phyloP scores from a whole-genome alignment of 441 rosid genomes.

The Raphanus hybrid region DNA sequence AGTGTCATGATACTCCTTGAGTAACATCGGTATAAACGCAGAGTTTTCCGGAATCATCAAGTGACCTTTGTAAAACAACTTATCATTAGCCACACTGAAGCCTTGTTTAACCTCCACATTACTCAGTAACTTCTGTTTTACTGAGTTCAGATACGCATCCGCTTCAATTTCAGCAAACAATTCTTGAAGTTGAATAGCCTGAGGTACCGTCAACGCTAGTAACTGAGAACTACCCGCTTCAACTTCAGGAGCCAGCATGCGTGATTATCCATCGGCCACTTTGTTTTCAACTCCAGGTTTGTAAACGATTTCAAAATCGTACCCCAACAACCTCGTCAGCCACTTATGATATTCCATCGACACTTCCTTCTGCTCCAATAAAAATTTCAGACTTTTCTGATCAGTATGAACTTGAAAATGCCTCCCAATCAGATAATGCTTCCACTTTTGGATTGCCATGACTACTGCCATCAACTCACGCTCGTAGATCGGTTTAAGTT shows the following conservation, averaged over 20 bases:
- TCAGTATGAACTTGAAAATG: not conserved
- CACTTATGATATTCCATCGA: not conserved
- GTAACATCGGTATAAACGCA: fast-evolving
- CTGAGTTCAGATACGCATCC: too few relatives aligned
- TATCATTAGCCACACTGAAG: too few relatives aligned
- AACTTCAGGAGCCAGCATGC: too few relatives aligned
- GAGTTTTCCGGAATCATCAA: not conserved
- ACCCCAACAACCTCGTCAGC: not conserved
- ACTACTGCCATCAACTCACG: not conserved
- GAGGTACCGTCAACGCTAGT: too few relatives aligned
- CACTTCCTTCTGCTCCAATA: not conserved
- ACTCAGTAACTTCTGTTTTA: too few relatives aligned
- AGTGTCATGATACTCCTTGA: not conserved
- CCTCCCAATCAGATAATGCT: not conserved
- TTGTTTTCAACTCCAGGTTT: too few relatives aligned
- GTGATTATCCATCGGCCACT: too few relatives aligned
- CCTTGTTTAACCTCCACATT: too few relatives aligned
- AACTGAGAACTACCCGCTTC: too few relatives aligned
- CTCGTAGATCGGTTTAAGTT: not conserved
- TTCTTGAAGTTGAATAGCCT: not conserved
- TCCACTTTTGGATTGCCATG: not conserved
- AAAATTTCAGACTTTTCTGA: not conserved
- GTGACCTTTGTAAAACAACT: not conserved
- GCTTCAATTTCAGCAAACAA: not conserved
- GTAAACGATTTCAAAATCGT: not conserved